A percentile compares a stretch with the other conserved stretches of the same genome.
These are phyloP conservation scores for Vinca major DNA, from an alignment of 305 asterid species.

Conservation along the genomic window DNA sequence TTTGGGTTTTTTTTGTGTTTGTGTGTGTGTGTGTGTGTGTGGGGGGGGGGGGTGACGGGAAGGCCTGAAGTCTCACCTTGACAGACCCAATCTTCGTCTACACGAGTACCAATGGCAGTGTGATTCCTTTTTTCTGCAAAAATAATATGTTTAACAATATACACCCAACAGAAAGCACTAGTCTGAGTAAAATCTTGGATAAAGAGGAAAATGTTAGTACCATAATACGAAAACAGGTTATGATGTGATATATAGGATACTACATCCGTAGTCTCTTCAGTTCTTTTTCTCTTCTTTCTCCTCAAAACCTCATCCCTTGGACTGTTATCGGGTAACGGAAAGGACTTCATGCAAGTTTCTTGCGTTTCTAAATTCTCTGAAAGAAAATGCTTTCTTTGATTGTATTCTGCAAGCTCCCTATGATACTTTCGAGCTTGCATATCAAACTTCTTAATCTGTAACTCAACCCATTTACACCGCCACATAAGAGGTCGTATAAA, in stretches of 20 bases:
- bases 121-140: constrained; percentile 48
- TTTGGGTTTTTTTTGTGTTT: too few relatives aligned
- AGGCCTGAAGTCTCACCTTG: constrained; percentile 19
- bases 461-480: constrained; percentile 90
- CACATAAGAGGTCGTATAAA: constrained; percentile 63
- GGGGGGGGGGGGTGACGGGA: too few relatives aligned
- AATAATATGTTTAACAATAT: constrained; percentile 17
- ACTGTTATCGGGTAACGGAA: constrained; percentile 34
- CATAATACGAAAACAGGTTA: constrained; percentile 67
- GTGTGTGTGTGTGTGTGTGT: too few relatives aligned
- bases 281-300: constrained; percentile 70
- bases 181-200: constrained; percentile 11
- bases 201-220: constrained; percentile 28
- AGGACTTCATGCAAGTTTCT: constrained; percentile 39
- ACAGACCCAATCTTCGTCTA: constrained; percentile 21
- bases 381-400: constrained; percentile 27
- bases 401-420: constrained; percentile 38
- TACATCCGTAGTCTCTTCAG: constrained; percentile 43
- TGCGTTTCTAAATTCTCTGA: constrained; percentile 24
- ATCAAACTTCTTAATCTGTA: constrained; percentile 52
- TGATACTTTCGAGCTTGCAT: constrained; percentile 44
- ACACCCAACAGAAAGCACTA: constrained; percentile 10
- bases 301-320: constrained; percentile 28
- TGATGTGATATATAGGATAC: constrained; percentile 60
- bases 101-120: constrained; percentile 26